phyloP scores from a whole-genome alignment of 169 alveolate genomes.

The Babesia bovis region DNA sequence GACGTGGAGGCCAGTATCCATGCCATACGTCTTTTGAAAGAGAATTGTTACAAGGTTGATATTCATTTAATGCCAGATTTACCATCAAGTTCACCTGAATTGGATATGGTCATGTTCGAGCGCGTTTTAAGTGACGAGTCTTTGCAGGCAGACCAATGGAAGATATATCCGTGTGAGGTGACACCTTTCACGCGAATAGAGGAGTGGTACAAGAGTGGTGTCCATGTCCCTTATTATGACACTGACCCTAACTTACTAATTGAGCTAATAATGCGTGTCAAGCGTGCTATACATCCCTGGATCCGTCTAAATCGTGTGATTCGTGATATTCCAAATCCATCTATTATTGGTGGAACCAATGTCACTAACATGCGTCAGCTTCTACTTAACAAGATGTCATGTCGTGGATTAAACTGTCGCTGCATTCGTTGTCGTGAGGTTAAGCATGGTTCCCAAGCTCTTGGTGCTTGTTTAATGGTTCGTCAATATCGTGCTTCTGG shows the following conservation, averaged over 20 bases:
- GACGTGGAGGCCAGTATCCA: constrained; percentile 77
- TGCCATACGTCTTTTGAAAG: constrained; percentile 88
- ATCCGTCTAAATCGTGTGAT: constrained; percentile 90
- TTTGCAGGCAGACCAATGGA: constrained; percentile 95
- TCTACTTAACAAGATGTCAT: constrained; percentile 77
- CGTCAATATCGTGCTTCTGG: constrained; percentile 72
- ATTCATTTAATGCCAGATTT: constrained; percentile 93
- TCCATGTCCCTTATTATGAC: constrained; percentile 87
- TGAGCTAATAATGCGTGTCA: constrained; percentile 77
- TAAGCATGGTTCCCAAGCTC: constrained; percentile 72
- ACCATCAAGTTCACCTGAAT: constrained; percentile 82
- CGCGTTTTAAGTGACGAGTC: constrained; percentile 79
- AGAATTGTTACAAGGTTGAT: constrained; percentile 91
- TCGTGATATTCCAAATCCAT: constrained; percentile 92
- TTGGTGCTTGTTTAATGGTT: constrained; percentile 28
- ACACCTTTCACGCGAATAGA: constrained; percentile 90
- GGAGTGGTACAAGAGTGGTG: constrained; percentile 84
- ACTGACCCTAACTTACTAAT: constrained; percentile 76
- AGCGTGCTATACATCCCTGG: constrained; percentile 92
- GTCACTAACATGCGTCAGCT: constrained; percentile 89
- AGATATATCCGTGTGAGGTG: constrained; percentile 92
- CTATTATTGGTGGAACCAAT: constrained; percentile 91
- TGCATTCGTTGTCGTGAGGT: constrained; percentile 93
- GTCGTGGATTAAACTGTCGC: constrained; percentile 82
- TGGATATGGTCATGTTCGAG: constrained; percentile 87